Evolutionary conservation across 2,329 filamentous ascomycete genomes (phyloP), one percentile per base, ranked within the genome.

Genomic region (Ophidiomyces ophidiicola): DNA sequence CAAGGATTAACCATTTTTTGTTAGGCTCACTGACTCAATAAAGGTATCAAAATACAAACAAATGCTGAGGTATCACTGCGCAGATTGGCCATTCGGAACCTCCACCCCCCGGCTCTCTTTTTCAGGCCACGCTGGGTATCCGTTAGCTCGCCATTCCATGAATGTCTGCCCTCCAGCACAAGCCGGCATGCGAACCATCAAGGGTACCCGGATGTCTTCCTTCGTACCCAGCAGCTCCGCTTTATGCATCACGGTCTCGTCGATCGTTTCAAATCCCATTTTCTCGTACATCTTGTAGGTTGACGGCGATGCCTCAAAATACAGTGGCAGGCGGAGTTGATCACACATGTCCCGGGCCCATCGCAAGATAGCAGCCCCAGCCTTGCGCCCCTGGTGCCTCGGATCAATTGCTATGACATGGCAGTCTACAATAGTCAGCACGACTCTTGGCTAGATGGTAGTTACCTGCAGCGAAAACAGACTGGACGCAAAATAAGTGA

Each of bases 101-200:
- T 28, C 11, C 7, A 3, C 14, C 14, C 24, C 19, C 36, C 36
- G n/a, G n/a, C n/a, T n/a, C n/a, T n/a, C n/a, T 28, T 12, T 3
- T 28, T 28, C 24, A 28, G 10, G 30, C 2, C 11, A 36, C 15
- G 18, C 19, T n/a, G 36, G 41, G n/a, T 39, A 38, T 35, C 37
- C 44, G 5, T 33, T 44, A 18, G 24, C 31, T 25, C 33, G 35
- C 61, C 59, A 61, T 39, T 62, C 53, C 15, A 52, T 49, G 46
- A 63, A 63, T 1, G 44, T 57, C 48, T 59, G 44, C 4, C 49
- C 46, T 3, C 52, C 56, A 31, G 45, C 48, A 26, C 28, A 39
- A 18, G 52, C 44, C 4, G 63, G 63, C 61, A 66, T 61, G 45
- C 52, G 56, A 21, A 64, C 58, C 62, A 65, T 65, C 10, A 66